phyloP scores from a whole-genome alignment of 2,329 filamentous ascomycete genomes.

The Cytospora mali region DNA sequence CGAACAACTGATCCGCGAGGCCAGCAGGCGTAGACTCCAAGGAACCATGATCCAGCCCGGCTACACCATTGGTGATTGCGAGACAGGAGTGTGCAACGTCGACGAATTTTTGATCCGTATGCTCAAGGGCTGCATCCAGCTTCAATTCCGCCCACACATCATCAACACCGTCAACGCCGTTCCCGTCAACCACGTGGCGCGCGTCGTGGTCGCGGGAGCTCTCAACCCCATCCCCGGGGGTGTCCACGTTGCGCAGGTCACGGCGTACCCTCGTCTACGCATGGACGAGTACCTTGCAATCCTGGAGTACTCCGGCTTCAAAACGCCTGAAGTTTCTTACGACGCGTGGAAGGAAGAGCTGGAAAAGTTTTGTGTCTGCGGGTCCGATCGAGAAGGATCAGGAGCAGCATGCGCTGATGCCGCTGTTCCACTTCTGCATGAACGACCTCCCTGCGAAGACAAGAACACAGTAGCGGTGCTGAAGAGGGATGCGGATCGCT shows the following conservation, averaged over 20 bases:
- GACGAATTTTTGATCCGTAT: conserved; percentile 92
- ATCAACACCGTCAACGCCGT: conserved; percentile 87
- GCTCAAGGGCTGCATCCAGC: conserved; percentile 84
- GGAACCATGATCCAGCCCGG: conserved; percentile 81
- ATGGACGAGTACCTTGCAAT: conserved; percentile 77
- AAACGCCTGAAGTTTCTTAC: conserved; percentile 68
- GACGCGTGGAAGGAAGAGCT: conserved; percentile 68
- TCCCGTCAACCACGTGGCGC: conserved; percentile 80
- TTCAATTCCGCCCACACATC: conserved; percentile 73
- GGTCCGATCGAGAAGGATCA: conserved; percentile 55
- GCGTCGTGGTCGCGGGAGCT: conserved; percentile 75
- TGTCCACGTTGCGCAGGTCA: conserved; percentile 73
- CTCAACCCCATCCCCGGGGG: conserved; percentile 59
- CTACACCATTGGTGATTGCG: conserved; percentile 77
- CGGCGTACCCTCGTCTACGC: conserved; percentile 74
- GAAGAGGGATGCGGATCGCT: conserved; percentile 61
- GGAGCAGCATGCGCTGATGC: conserved; percentile 73
- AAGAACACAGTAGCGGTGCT: conserved; percentile 67
- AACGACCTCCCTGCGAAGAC: conserved; percentile 72
- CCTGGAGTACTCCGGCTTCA: conserved; percentile 74
- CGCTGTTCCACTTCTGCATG: conserved; percentile 74
- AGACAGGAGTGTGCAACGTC: conserved; percentile 72
- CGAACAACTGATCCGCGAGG: conserved; percentile 72
- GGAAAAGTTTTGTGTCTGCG: conserved; percentile 66
- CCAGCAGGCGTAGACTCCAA: conserved; percentile 73